phyloP scores from a whole-genome alignment of 1,284 basidiomycete species.

The Pseudozyma hubeiensis region DNA sequence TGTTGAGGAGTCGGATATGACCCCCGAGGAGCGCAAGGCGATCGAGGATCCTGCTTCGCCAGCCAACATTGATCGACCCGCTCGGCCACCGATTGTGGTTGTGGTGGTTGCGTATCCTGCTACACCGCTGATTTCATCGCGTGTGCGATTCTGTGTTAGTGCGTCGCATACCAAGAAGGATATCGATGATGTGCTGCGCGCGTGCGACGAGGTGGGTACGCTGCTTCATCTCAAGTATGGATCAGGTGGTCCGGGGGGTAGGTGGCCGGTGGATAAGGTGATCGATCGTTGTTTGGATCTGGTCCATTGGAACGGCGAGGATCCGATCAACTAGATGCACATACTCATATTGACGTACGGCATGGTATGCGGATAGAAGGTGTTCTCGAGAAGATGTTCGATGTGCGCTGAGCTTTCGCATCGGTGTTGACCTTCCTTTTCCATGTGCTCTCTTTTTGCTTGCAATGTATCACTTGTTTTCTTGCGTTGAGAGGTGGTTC shows the following conservation, averaged over 20 bases:
- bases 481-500: too few species aligned
- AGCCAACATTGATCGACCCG: conserved; percentile 35
- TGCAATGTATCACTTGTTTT: conserved; percentile 9
- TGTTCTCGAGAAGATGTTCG: too few species aligned
- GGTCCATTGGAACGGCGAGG: conserved; percentile 71
- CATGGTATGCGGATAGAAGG: background rate
- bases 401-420: too few species aligned
- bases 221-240: conserved; percentile 80
- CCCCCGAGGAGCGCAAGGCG: conserved; percentile 42
- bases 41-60: conserved; percentile 51
- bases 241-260: conserved; percentile 77
- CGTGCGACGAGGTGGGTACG: conserved; percentile 92
- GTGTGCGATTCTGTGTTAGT: conserved; percentile 93
- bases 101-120: conserved; percentile 75
- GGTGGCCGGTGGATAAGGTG: conserved; percentile 86
- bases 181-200: conserved; percentile 84
- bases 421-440: background rate
- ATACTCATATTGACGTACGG: background rate
- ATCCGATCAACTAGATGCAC: conserved; percentile 41
- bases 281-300: conserved; percentile 81
- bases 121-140: conserved; percentile 87
- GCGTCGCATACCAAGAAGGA: conserved; percentile 97
- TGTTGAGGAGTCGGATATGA: conserved; percentile 37
- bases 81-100: conserved; percentile 63
- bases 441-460: background rate